These are phyloP conservation scores for Akanthomyces dipterigenus DNA, from an alignment of 2,329 filamentous ascomycete genomes.

Conservation along the genomic window DNA sequence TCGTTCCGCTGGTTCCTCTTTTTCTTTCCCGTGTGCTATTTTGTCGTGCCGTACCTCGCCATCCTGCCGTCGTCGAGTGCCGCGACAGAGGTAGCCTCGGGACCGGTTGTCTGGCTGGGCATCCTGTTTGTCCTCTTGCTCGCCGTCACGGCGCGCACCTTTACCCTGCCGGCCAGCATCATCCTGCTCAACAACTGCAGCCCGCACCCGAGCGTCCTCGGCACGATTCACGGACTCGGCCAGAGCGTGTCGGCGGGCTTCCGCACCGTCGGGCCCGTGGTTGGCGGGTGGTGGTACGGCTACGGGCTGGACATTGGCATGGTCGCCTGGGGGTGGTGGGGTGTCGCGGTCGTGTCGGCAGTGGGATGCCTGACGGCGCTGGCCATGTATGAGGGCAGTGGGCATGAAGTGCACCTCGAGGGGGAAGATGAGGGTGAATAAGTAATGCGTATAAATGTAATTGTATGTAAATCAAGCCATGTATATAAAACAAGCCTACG, in stretches of 20 bases:
- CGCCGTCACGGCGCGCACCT: slow-evolving; percentile 68
- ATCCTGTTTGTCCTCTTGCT: slow-evolving; percentile 57
- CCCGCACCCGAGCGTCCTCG: slow-evolving; percentile 51
- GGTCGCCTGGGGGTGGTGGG: slow-evolving; percentile 44
- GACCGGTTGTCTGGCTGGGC: slow-evolving; percentile 50
- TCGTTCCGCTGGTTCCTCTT: slow-evolving; percentile 60
- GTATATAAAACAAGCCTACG: not conserved
- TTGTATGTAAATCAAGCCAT: no score
- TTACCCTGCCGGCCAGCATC: slow-evolving; percentile 52
- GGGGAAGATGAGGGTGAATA: slow-evolving; percentile 32
- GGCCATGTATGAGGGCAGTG: slow-evolving; percentile 57
- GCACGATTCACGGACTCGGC: slow-evolving; percentile 49
- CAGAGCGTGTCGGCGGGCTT: slow-evolving; percentile 44
- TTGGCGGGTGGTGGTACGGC: slow-evolving; percentile 44
- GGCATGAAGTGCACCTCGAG: slow-evolving; percentile 51
- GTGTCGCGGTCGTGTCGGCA: slow-evolving; percentile 41
- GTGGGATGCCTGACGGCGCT: slow-evolving; percentile 52
- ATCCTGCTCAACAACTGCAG: slow-evolving; percentile 56
- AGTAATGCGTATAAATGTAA: not conserved
- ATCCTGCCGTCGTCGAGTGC: slow-evolving; percentile 48
- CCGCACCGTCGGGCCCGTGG: slow-evolving; percentile 42
- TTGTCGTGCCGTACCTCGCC: slow-evolving; percentile 60
- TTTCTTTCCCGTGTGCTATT: slow-evolving; percentile 62
- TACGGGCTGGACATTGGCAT: slow-evolving; percentile 37
- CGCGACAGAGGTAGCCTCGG: slow-evolving; percentile 37